Evolutionary conservation across 2,329 filamentous ascomycete species (phyloP).

Genomic region (Ascochyta clinopodiicola): DNA sequence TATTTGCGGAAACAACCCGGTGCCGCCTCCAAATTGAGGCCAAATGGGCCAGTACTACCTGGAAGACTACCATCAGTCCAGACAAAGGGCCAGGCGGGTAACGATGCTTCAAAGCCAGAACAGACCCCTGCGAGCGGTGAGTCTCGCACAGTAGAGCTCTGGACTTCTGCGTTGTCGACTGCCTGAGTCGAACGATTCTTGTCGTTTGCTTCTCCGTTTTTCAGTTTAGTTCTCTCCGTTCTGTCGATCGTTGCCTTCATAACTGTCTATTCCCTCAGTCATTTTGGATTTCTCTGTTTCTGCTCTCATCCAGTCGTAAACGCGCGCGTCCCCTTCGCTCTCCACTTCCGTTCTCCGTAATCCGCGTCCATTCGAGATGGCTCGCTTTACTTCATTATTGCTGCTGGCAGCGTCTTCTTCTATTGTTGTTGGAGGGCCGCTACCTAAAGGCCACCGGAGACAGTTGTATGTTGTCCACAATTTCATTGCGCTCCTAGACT

Average conservation of each 20-base stretch:
- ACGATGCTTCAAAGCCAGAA: conserved; percentile 47
- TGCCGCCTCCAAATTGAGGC: conserved; percentile 34
- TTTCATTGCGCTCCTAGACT: not conserved
- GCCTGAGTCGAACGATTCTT: conserved; percentile 32
- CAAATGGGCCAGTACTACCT: conserved; percentile 43
- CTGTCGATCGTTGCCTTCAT: conserved; percentile 45
- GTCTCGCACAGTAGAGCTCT: conserved; percentile 28
- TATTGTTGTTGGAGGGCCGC: conserved; percentile 40
- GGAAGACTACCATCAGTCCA: conserved; percentile 39
- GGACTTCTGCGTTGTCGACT: conserved; percentile 35
- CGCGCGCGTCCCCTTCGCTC: conserved; percentile 26
- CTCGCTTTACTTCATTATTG: conserved; percentile 32
- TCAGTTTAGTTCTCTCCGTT: conserved; percentile 26
- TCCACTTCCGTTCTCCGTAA: conserved; percentile 28
- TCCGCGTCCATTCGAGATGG: conserved; percentile 32
- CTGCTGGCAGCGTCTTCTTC: conserved; percentile 49
- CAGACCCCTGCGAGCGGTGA: conserved; percentile 34
- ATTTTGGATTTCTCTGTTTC: conserved; percentile 28
- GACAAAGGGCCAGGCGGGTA: conserved; percentile 49
- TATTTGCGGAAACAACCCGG: conserved; percentile 24
- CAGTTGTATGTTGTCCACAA: conserved; percentile 33
- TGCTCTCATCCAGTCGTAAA: conserved; percentile 28
- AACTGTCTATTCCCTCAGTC: conserved; percentile 32
- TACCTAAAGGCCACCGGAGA: conserved; percentile 38
- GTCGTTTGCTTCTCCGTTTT: conserved; percentile 30